Base-by-base conservation (phyloP, 345 rosid genomes). In the Combretum micranthum region DNA sequence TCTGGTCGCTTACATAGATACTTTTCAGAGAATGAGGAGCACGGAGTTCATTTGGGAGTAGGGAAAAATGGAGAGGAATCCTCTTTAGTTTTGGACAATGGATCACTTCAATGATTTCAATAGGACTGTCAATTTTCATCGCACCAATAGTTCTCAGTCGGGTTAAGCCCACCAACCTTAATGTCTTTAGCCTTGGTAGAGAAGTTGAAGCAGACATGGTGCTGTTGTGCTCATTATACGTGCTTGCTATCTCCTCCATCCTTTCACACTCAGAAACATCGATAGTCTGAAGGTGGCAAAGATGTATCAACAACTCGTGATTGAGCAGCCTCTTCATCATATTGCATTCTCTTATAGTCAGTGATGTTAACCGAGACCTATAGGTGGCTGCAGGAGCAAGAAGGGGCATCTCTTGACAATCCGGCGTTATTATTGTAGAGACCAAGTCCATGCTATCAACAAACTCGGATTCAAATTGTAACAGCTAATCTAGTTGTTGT, bases 81-180 rank as follows among this genome's bases (percentile, higher is more conserved):
- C 32, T 44, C 53, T 62, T 52, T 18, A 72, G 57, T 48, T 59
- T 39, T 0, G 48, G 55, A 57, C 73, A 66, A 1, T 47, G 0
- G 2, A 0, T 0, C 20, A 62, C 53, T 0, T 3, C 0, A 20
- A 76, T 42, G 4, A 17, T 1, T 12, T 60, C 20, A 1, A 72
- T 52, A 55, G 67, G 62, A 56, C 23, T 39, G 20, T 64, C 65
- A 17, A 20, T 32, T 37, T 48, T 18, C 0, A 37, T 60, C 53
- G 48, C 23, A 15, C 12, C 15, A 21, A 69, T 65, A 63, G 52
- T 43, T 57, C 56, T 62, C 56, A 69, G 42, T 16, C 44, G 3
- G 15, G 60, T 70, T 2, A 68, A 22, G 0, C 4, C 1, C 13
- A 13, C 15, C 20, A 64, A 46, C 7, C 47, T 13, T 57, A 57